Evolutionary conservation across 2,329 filamentous ascomycete genomes (phyloP), one percentile per base, ranked within the genome.

Genomic region (Dothistroma septosporum): DNA sequence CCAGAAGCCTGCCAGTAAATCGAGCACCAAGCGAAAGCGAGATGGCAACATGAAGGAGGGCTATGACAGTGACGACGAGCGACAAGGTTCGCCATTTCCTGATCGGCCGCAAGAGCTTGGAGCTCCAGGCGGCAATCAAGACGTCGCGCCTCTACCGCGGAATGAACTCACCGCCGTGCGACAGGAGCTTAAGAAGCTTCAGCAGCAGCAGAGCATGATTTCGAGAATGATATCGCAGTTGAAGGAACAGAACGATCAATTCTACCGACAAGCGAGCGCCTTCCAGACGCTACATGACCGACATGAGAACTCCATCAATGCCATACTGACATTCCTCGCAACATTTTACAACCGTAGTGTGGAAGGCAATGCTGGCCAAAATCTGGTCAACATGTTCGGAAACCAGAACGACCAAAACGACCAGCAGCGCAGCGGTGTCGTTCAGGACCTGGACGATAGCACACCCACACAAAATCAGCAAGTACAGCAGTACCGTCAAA

Each of bases 231-330:
- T 99, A 67, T 84, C 82, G 57, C 86, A 89, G 59, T 79, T 97
- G 61, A 88, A 91, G 58, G 85, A 89, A 61, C 92, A 97, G 70
- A 94, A 97, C 72, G 87, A 91, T 63, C 87, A 93, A 63, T 83
- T 97, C 32, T 95, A 92, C 70, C 88, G 90, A 59, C 92, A 97
- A 75, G 92, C 93, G 0, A 83, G 90, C 49, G 87, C 90, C 60
- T 97, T 97, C 73, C 92, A 97, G 75, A 89, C 86, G 61, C 86
- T 96, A 72, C 93, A 97, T 72, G 92, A 93, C 68, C 87, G 94
- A n/a, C 94, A 99, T 71, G 94, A 99, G 73, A 96, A 93, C 73
- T 97, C 93, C 0, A 97, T 99, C 76, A 97, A 97, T 72, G 93
- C 93, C n/a, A 97, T 99, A 64, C 83, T 99, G 47, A 96, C 92